phyloP scores from a whole-genome alignment of 2,329 filamentous ascomycete species.

The Penicillium oxalicum region DNA sequence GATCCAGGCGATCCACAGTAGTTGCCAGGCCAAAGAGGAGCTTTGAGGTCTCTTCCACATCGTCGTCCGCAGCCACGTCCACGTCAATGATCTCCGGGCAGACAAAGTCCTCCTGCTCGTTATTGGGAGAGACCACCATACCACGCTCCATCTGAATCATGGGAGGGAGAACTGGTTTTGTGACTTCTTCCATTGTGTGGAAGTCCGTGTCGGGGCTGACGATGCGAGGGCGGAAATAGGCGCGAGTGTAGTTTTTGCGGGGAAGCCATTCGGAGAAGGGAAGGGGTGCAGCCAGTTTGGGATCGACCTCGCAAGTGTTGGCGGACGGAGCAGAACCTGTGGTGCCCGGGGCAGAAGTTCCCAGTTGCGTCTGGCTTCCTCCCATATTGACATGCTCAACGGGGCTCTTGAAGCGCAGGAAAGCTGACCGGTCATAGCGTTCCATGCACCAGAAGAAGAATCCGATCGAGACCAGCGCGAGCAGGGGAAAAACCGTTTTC shows the following conservation, averaged over 20 bases:
- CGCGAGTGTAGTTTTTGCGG: conserved; percentile 41
- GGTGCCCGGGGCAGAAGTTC: conserved; percentile 6
- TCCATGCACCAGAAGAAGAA: conserved; percentile 39
- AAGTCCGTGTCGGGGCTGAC: conserved; percentile 35
- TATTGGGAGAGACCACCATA: conserved; percentile 32
- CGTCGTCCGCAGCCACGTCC: conserved; percentile 35
- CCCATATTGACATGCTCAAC: conserved; percentile 24
- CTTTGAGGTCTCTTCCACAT: conserved; percentile 37
- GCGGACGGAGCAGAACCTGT: conserved; percentile 17
- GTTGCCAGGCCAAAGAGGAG: conserved; percentile 40
- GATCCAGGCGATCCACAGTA: conserved; percentile 39
- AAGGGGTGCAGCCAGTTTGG: conserved; percentile 29
- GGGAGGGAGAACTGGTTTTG: conserved; percentile 33
- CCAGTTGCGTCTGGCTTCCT: conserved; percentile 13
- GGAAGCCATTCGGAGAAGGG: conserved; percentile 38
- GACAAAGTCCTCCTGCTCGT: conserved; percentile 27
- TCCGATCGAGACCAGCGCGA: conserved; percentile 34
- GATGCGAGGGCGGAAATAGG: conserved; percentile 37
- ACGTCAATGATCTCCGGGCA: conserved; percentile 38
- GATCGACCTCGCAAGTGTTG: conserved; percentile 32
- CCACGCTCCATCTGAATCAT: conserved; percentile 37
- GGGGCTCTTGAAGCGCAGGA: conserved; percentile 34
- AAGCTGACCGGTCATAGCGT: conserved; percentile 34
- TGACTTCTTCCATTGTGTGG: conserved; percentile 34
- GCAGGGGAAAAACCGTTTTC: conserved; percentile 35